Evolutionary conservation across 495 filamentous ascomycete genomes (phyloP).

Genomic region (Daldinia loculata): DNA sequence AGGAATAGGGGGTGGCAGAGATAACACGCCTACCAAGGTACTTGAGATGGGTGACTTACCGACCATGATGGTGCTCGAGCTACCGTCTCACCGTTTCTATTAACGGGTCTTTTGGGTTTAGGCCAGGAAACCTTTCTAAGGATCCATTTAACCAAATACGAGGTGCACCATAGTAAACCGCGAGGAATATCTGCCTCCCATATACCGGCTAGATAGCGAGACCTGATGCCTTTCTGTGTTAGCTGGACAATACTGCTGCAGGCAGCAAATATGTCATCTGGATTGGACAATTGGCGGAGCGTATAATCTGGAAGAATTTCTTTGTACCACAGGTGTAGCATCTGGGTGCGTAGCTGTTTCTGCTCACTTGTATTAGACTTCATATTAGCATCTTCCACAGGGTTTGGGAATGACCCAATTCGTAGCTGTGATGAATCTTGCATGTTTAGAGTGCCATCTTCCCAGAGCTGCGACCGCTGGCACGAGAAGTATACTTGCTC

Average conservation of each 20-base stretch:
- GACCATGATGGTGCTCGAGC: constrained; percentile 34
- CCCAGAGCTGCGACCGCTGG: constrained; percentile 15
- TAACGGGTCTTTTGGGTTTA: constrained; percentile 9
- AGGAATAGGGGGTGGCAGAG: neutral
- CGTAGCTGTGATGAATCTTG: constrained; percentile 18
- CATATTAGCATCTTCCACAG: neutral
- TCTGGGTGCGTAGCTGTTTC: constrained; percentile 8
- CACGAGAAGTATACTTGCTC: constrained; percentile 46
- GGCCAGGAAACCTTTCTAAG: neutral
- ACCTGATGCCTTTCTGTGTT: constrained; percentile 19
- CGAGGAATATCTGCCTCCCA: constrained; percentile 33
- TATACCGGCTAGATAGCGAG: constrained; percentile 33
- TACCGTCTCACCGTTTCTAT: constrained; percentile 6
- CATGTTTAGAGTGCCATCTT: constrained; percentile 5
- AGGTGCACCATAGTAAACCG: constrained; percentile 27
- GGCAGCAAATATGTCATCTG: constrained; percentile 32
- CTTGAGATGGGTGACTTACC: constrained; percentile 12
- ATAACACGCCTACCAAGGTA: neutral
- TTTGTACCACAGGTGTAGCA: constrained; percentile 26
- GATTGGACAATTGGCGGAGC: constrained; percentile 22
- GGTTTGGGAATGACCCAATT: constrained; percentile 8
- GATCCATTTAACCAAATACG: neutral
- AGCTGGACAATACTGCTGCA: constrained; percentile 29
- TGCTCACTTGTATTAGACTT: neutral
- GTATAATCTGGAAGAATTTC: constrained; percentile 18